Evolutionary conservation across 305 asterid genomes (phyloP), one percentile per base, ranked within the genome.

Genomic region (Striga hermonthica): DNA sequence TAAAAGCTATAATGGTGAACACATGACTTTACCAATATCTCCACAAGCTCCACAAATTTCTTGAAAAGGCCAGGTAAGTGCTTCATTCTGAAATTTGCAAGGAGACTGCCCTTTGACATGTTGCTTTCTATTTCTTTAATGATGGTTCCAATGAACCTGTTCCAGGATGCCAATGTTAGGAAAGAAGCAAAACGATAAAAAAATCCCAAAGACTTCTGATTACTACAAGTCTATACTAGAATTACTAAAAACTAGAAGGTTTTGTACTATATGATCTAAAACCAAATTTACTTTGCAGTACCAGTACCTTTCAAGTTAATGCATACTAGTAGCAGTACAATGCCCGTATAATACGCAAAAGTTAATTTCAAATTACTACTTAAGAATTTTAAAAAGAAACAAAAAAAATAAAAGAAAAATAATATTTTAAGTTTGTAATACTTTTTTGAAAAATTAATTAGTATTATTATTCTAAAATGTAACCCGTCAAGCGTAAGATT

Each of bases 11-110:
- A 14, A 57, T 38, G 54, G 14, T 35, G 58, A 49, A 34, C 56
- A 56, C 37, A 68, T 70, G 34, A 65, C 97, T 82, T 22, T 67
- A 91, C 99, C 96, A 94, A 76, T 76, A 91, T 85, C 77, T 94
- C 94, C 72, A 91, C 87, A 65, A 94, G 95, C 77, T 85, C 89
- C 57, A 90, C 91, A 54, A 91, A 94, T 75, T 88, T 91, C 75
- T 80, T 82, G 68, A 79, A 82, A 61, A 94, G 96, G 79, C 75
- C 84, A 28, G 96, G 99, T 69, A 94, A 79, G 70, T 88, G 76
- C 79, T 80, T 84, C 90, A 85, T 84, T 81, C 85, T 87, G 82
- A 94, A 89, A 76, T 87, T 91, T 57, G 83, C 72, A 40, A 94
- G 93, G 77, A 91, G 81, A 54, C 90, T 91, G 68, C 78, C 76